phyloP scores from a whole-genome alignment of 2,329 filamentous ascomycete species.

The Parastagonospora nodorum region DNA sequence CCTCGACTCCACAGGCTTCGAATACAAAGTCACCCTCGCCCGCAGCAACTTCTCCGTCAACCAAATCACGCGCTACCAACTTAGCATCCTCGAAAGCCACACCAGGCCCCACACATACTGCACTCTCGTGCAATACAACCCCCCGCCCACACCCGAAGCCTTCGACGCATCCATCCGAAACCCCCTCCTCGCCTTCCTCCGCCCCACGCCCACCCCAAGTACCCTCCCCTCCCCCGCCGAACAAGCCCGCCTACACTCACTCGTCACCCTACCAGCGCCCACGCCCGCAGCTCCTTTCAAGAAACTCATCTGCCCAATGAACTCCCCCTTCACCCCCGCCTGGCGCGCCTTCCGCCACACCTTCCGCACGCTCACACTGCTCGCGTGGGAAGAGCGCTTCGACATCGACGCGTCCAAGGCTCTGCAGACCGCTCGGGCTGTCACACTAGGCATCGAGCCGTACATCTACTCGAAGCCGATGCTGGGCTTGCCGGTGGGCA shows the following conservation, averaged over 20 bases:
- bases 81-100: slow-evolving; percentile 42
- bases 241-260: slow-evolving; percentile 15
- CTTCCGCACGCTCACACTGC: slow-evolving; percentile 48
- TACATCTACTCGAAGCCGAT: slow-evolving; percentile 33
- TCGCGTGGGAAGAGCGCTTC: slow-evolving; percentile 50
- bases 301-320: slow-evolving; percentile 34
- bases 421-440: slow-evolving; percentile 26
- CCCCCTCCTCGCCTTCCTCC: slow-evolving; percentile 1
- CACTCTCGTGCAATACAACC: slow-evolving; percentile 32
- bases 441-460: slow-evolving; percentile 23
- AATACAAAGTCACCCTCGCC: slow-evolving; percentile 66
- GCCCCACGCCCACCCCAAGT: not conserved
- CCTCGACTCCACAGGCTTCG: slow-evolving; percentile 64
- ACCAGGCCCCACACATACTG: slow-evolving; percentile 38
- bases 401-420: slow-evolving; percentile 12
- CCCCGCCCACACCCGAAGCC: slow-evolving; percentile 12
- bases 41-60: slow-evolving; percentile 57
- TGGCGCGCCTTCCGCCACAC: slow-evolving; percentile 44
- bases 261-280: slow-evolving; percentile 10
- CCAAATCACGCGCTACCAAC: slow-evolving; percentile 59
- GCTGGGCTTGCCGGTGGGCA: slow-evolving; percentile 15
- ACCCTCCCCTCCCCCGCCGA: slow-evolving; percentile 3
- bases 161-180: not conserved
- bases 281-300: slow-evolving; percentile 15
- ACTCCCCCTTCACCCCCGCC: slow-evolving; percentile 40